These are phyloP conservation scores for Fusarium succisae DNA, from an alignment of 2,329 filamentous ascomycete species.

Conservation along the genomic window DNA sequence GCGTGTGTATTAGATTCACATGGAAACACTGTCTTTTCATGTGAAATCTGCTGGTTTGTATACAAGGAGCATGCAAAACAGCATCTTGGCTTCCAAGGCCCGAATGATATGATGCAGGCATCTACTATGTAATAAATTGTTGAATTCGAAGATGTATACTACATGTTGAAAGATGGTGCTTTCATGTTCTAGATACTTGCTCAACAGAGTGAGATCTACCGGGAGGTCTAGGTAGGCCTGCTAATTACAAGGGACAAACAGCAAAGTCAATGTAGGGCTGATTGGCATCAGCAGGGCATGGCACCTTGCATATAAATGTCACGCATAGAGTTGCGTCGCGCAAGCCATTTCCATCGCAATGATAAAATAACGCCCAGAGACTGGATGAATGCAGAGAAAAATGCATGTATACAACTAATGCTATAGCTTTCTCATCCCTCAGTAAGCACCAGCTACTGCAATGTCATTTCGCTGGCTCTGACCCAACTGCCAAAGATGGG, in stretches of 20 bases:
- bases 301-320: background rate
- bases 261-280: background rate
- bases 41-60: background rate
- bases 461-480: background rate
- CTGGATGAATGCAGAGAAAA: background rate
- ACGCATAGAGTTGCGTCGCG: background rate
- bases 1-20: background rate
- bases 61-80: background rate
- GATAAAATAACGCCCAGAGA: background rate
- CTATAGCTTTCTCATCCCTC: background rate
- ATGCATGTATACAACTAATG: background rate
- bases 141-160: background rate
- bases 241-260: background rate
- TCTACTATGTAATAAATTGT: background rate
- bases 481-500: constrained; percentile 4
- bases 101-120: background rate
- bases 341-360: background rate
- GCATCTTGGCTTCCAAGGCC: background rate
- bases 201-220: background rate
- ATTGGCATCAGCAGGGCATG: background rate
- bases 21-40: background rate
- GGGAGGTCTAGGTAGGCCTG: background rate
- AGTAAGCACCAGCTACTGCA: background rate
- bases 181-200: background rate
- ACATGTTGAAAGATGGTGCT: background rate